These are phyloP conservation scores for Laetiporus sulphureus DNA, from an alignment of 1,284 basidiomycete species.

Conservation along the genomic window DNA sequence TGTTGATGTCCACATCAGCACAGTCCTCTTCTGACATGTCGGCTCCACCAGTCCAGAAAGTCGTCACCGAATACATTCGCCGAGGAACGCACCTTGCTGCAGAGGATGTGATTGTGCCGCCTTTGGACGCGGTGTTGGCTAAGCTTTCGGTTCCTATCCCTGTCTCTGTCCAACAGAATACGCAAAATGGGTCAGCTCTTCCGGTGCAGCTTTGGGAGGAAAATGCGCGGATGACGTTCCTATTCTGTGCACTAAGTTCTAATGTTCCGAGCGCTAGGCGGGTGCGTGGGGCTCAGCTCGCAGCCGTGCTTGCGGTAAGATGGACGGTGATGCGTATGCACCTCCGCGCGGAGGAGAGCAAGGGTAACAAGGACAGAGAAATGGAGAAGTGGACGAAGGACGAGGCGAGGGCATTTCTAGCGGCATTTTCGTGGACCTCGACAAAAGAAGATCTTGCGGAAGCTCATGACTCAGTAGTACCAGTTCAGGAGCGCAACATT, in stretches of 20 bases:
- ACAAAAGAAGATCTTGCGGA: too few relatives aligned
- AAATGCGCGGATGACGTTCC: constrained; percentile 46
- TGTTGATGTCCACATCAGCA: constrained; percentile 26
- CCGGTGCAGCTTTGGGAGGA: constrained; percentile 40
- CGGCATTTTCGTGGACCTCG: constrained; percentile 33
- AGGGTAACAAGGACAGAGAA: constrained; percentile 43
- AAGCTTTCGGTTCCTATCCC: constrained; percentile 28
- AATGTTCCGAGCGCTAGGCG: constrained; percentile 40
- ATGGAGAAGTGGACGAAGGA: constrained; percentile 62
- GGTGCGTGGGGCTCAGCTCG: constrained; percentile 38
- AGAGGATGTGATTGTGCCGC: constrained; percentile 47
- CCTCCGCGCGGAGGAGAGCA: constrained; percentile 39
- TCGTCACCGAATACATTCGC: constrained; percentile 65
- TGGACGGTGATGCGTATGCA: constrained; percentile 51
- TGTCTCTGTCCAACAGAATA: constrained; percentile 14
- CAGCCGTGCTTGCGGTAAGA: constrained; percentile 49
- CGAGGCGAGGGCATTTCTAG: constrained; percentile 63
- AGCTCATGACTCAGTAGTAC: too few relatives aligned
- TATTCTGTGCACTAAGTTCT: constrained; percentile 55
- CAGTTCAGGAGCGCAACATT: constrained; percentile 52
- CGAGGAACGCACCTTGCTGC: constrained; percentile 60
- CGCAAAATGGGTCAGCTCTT: too few relatives aligned
- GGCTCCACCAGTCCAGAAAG: too few relatives aligned
- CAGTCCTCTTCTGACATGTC: too few relatives aligned
- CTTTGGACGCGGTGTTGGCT: constrained; percentile 39